Conservation (phyloP, 441 rosid genomes). For the Bocquillonia castaneifolia region DNA sequence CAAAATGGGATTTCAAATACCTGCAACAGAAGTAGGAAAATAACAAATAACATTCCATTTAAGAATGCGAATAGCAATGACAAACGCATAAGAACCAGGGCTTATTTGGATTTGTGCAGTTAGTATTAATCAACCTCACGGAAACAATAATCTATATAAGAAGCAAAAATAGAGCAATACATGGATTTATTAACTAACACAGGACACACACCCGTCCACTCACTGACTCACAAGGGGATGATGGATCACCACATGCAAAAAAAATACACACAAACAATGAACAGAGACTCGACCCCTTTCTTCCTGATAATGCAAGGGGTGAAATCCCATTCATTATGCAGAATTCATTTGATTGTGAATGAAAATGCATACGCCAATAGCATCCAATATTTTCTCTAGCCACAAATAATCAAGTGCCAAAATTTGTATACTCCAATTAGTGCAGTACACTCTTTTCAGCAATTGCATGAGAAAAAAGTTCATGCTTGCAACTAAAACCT, state of each 20-base stretch:
- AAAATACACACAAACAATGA: too few relatives aligned
- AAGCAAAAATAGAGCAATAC: neutral
- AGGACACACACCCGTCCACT: neutral
- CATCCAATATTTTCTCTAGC: neutral
- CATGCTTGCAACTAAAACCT: neutral
- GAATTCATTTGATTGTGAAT: neutral
- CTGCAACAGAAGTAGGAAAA: slow-evolving; percentile 34
- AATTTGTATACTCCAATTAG: neutral
- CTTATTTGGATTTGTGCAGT: neutral
- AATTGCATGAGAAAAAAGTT: neutral
- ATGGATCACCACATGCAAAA: neutral
- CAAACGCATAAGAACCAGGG: neutral
- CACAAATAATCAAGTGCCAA: neutral
- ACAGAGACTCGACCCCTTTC: too few relatives aligned
- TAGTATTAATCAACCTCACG: neutral
- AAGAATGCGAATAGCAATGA: too few relatives aligned
- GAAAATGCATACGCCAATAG: neutral
- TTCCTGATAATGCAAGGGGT: too few relatives aligned
- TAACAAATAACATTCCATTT: neutral
- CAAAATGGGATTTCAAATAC: slow-evolving; percentile 73
- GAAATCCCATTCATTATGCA: neutral
- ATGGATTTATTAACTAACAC: neutral
- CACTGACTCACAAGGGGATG: neutral
- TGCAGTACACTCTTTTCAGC: neutral
- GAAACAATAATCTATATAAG: neutral